Evolutionary conservation across 805 yeast genomes (phyloP).

Genomic region (Starmerella cellae): DNA sequence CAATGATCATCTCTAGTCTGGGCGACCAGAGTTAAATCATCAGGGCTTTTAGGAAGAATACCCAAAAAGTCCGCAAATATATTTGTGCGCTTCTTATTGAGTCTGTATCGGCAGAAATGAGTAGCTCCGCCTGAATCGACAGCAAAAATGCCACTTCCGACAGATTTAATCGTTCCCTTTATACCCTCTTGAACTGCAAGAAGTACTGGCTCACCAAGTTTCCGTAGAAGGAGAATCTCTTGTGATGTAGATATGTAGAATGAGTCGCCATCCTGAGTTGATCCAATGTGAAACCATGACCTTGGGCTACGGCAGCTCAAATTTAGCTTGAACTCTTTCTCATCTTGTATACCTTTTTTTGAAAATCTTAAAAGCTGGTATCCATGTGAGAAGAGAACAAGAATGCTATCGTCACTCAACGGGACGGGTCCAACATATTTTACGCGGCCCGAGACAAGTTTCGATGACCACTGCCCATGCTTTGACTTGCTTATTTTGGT

Average conservation of each 20-base stretch:
- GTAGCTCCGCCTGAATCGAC: background rate
- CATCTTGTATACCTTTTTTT: background rate
- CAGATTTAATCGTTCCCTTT: background rate
- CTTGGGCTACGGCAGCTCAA: background rate
- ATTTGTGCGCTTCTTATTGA: background rate
- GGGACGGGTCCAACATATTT: background rate
- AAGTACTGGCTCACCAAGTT: background rate
- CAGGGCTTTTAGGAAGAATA: background rate
- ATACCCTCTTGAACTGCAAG: background rate
- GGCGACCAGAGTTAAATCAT: background rate
- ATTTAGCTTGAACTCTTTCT: background rate
- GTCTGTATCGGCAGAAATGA: background rate
- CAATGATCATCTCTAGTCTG: background rate
- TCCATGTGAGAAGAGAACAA: background rate
- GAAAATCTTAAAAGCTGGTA: background rate
- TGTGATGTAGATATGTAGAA: background rate
- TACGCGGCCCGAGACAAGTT: background rate
- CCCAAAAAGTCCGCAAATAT: background rate
- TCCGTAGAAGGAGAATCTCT: background rate
- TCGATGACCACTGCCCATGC: no score
- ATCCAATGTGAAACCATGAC: background rate
- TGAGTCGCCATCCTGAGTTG: background rate
- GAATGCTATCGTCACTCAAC: background rate
- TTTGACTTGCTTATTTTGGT: background rate
- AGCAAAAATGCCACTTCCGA: background rate